Evolutionary conservation across 108 stramenopile species (phyloP), one percentile per base, ranked within the genome.

Genomic region (Fistulifera pelliculosa): DNA sequence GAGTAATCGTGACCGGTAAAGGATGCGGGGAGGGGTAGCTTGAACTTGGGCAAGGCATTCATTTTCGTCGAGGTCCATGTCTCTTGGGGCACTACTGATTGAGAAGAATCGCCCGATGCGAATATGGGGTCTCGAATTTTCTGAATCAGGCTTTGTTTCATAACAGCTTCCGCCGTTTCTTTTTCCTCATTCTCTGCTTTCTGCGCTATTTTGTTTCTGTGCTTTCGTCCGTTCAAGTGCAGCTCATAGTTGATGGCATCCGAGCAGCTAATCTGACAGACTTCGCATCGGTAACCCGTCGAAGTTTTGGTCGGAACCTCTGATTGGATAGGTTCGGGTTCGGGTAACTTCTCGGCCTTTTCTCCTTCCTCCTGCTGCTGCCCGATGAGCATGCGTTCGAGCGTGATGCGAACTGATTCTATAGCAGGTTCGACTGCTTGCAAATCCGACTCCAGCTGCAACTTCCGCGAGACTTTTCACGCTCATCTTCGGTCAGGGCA

Each of bases 141-240:
- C 64, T 73, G 75, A 6, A 25, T 47, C n/a, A 62, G 68, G 47
- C 73, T 69, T 59, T 58, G 56, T 49, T 54, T 73, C 78, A 84
- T 76, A 55, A 83, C 79, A 12, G 62, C 47, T 39, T 68, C 64
- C 28, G 81, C 76, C 10, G 79, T 77, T 31, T 44, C 51, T 31
- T 64, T 58, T 55, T 85, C 71, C 40, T 87, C 89, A 15, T 73
- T 72, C 25, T 80, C 77, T 15, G 59, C 70, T 19, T 44, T 56
- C 43, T 87, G 85, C n/a, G 52, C 54, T 27, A 76, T 61, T 31
- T 80, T 65, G 69, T 91, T 91, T 26, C 89, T 64, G 54, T 91
- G 89, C 54, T 85, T 91, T 49, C 84, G 67, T 40, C 89, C 89
- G 48, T 60, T 77, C 62, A 77, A 67, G 55, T 91, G 89, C 7